A percentile compares a stretch with the other conserved stretches of the same genome.
These are phyloP conservation scores for Centaurea solstitialis DNA, from an alignment of 129 eudicot genomes.

Conservation along the genomic window DNA sequence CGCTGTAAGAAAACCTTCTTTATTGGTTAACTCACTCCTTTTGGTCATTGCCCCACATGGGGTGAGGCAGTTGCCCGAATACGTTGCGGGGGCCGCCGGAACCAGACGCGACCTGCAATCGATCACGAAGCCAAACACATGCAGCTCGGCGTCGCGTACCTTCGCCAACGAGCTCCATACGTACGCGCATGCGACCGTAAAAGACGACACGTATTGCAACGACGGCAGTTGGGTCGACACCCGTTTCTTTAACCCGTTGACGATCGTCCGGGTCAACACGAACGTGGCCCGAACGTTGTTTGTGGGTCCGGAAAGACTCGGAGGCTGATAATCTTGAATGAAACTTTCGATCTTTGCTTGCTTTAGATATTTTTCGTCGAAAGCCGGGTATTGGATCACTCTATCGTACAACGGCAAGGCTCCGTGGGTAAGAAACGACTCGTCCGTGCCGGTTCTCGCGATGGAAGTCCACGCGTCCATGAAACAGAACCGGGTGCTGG, in stretches of 20 bases:
- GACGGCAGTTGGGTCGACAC: not conserved
- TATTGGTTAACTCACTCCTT: not conserved
- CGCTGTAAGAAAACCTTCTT: slow-evolving; percentile 12
- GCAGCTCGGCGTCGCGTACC: not conserved
- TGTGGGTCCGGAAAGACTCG: not conserved
- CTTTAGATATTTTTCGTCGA: slow-evolving; percentile 11
- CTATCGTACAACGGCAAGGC: slow-evolving; percentile 28
- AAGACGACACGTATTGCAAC: slow-evolving; percentile 30
- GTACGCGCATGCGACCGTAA: slow-evolving; percentile 25
- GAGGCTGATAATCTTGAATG: not conserved
- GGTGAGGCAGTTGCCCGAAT: slow-evolving; percentile 42
- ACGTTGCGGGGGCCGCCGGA: slow-evolving; percentile 40
- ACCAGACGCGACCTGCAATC: slow-evolving; percentile 25
- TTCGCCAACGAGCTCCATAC: slow-evolving; percentile 24
- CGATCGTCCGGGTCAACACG: not conserved
- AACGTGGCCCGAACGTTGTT: slow-evolving; percentile 35
- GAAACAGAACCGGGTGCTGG: slow-evolving; percentile 30
- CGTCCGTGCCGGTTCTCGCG: slow-evolving; percentile 11
- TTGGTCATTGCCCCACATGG: not conserved
- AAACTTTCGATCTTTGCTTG: not conserved
- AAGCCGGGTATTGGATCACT: slow-evolving; percentile 25
- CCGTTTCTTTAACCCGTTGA: slow-evolving; percentile 28
- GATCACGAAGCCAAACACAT: slow-evolving; percentile 4
- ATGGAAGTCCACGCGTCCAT: slow-evolving; percentile 35
- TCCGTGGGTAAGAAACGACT: slow-evolving; percentile 3